Conservation (phyloP, 352 stramenopile species). For the Phytophthora pseudosyringae region DNA sequence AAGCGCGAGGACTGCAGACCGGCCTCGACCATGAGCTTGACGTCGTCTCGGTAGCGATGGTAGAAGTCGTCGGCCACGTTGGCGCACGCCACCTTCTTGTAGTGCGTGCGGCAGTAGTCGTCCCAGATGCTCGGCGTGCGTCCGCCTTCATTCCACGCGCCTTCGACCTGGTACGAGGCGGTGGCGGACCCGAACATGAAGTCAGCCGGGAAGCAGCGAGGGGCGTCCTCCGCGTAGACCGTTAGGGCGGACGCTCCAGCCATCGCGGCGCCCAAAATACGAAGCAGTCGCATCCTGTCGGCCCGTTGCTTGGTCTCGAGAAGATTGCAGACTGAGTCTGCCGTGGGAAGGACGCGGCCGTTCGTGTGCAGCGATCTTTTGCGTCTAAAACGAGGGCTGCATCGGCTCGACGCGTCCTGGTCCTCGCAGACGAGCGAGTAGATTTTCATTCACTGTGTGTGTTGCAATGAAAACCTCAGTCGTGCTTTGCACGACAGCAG, state of each 20-base stretch:
- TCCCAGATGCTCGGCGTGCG: slow-evolving; percentile 94
- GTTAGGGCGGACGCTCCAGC: background rate
- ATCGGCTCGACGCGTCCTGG: too few species aligned
- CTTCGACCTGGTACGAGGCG: slow-evolving; percentile 84
- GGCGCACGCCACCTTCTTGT: slow-evolving; percentile 77
- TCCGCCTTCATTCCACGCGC: slow-evolving; percentile 81
- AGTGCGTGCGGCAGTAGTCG: slow-evolving; percentile 81
- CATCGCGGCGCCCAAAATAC: slow-evolving; percentile 3
- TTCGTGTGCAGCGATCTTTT: slow-evolving; percentile 11
- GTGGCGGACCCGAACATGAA: slow-evolving; percentile 93
- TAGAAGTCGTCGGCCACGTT: slow-evolving; percentile 95
- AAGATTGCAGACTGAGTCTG: slow-evolving; percentile 23
- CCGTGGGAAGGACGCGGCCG: background rate
- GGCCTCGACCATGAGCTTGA: slow-evolving; percentile 92
- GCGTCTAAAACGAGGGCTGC: too few species aligned
- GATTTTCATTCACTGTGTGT: too few species aligned
- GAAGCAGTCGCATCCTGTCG: slow-evolving; percentile 25
- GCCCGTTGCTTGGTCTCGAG: background rate
- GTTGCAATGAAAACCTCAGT: too few species aligned
- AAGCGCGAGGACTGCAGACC: slow-evolving; percentile 94
- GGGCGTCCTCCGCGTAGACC: slow-evolving; percentile 13
- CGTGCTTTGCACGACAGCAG: too few species aligned
- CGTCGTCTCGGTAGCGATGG: slow-evolving; percentile 90
- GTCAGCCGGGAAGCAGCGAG: slow-evolving; percentile 60
- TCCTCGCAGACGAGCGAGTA: too few species aligned